Evolutionary conservation across 2,329 filamentous ascomycete species (phyloP).

Genomic region (Aspergillus caelatus): DNA sequence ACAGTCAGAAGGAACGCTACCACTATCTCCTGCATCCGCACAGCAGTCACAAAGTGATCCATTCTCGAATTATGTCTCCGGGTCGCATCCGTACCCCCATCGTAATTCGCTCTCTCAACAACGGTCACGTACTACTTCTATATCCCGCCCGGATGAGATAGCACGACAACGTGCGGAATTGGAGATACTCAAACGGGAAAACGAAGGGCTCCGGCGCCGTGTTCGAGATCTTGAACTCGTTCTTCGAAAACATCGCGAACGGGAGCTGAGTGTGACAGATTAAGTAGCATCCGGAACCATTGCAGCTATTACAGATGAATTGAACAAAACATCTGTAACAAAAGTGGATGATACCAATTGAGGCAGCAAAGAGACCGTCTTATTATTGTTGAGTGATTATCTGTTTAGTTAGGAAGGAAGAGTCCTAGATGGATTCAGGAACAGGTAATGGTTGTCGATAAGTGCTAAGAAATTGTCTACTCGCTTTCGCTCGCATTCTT

Average conservation of each 20-base stretch:
- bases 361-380: not conserved
- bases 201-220: conserved; percentile 48
- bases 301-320: conserved; percentile 3
- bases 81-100: conserved; percentile 32
- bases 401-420: conserved; percentile 5
- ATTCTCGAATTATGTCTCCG: conserved; percentile 26
- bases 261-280: conserved; percentile 10
- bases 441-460: not conserved
- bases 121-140: conserved; percentile 30
- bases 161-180: conserved; percentile 46
- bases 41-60: conserved; percentile 33
- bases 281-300: not conserved
- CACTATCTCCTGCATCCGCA: conserved; percentile 32
- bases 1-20: conserved; percentile 35
- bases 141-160: conserved; percentile 46
- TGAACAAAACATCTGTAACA: not conserved
- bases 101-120: conserved; percentile 35
- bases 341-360: not conserved
- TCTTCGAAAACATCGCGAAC: conserved; percentile 36
- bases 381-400: not conserved
- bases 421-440: not conserved
- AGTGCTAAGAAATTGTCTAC: not conserved
- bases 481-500: not conserved
- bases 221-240: conserved; percentile 48
- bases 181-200: conserved; percentile 49